Percentiles rank a stretch among this genome's conserved stretches.
phyloP scores from a whole-genome alignment of 179 eudicot species.

The Beta macrorhiza region DNA sequence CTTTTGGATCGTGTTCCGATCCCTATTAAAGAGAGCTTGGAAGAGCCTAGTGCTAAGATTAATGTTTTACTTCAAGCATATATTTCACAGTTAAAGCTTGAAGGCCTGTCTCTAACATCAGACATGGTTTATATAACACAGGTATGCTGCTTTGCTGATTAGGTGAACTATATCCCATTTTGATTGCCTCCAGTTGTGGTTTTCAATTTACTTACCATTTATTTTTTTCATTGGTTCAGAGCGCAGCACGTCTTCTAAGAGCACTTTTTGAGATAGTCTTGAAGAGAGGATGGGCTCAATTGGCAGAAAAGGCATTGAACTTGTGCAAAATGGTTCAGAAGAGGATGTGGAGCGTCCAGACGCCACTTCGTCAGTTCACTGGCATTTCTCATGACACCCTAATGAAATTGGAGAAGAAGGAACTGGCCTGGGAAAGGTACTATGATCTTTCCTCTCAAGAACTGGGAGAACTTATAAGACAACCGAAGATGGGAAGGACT shows the following conservation, averaged over 20 bases:
- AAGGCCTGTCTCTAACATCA: conserved; percentile 85
- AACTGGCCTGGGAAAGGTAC: conserved; percentile 92
- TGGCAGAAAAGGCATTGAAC: conserved; percentile 84
- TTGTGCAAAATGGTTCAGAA: conserved; percentile 85
- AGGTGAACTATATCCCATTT: background rate
- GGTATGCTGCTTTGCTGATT: conserved; percentile 39
- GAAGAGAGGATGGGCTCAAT: conserved; percentile 90
- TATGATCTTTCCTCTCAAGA: conserved; percentile 91
- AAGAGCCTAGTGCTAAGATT: conserved; percentile 97
- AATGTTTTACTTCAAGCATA: conserved; percentile 94
- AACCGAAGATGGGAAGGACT: conserved; percentile 75
- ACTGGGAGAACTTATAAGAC: conserved; percentile 82
- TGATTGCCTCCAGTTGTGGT: too few species aligned
- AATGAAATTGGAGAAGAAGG: conserved; percentile 90
- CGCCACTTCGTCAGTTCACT: conserved; percentile 85
- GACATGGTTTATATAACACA: conserved; percentile 96
- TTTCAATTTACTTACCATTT: background rate
- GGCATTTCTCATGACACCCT: conserved; percentile 61
- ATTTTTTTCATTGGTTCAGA: conserved; percentile 41
- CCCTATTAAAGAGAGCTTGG: conserved; percentile 87
- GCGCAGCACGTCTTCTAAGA: conserved; percentile 87
- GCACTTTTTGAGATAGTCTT: conserved; percentile 81
- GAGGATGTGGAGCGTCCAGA: conserved; percentile 97
- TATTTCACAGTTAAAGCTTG: conserved; percentile 89
- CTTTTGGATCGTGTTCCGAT: conserved; percentile 88